Base-by-base conservation (phyloP, 176 grass and related monocot genomes). In the Oryza australiensis region DNA sequence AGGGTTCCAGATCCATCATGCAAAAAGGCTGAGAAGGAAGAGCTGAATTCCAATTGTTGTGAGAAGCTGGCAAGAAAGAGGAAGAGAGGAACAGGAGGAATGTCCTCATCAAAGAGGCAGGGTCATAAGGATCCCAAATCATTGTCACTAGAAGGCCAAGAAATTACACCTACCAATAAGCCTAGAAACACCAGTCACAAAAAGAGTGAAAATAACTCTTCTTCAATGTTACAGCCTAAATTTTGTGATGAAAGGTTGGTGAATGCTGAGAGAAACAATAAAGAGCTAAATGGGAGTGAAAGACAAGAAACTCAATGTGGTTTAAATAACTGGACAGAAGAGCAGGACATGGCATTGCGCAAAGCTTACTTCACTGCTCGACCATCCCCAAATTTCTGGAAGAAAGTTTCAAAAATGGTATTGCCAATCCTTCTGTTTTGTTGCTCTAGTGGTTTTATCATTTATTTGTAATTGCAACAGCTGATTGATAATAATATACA, bases 361-460 rank as follows among this genome's bases (percentile, higher is more conserved):
- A 83, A 82, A 79, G 92, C 92, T 42, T 98, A 86, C 69, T 89
- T 98, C 62, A 72, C 28, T 69, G 90, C 88, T 37, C 86, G 84
- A 63, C 95, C 95, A 66, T 94, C 95, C 9, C 95, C 92, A 28
- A 90, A 93, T 94, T 98, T 98, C 79, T 98, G 95, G 92, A 98
- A 94, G 88, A 94, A 81, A 80, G 88, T 98, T 27, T 92, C 92
- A 70, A 98, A 89, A 89, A 91, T 98, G 95, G 95, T 94, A 98
- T 65, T 62, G 29, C 27, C n/a, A 38, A 62, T 89, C 33, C 41
- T 75, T 75, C 28, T 1, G 4, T 74, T 80, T 80, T 62, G 24
- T 62, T 83, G 8, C 14, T 77, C 81, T 22, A 70, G 28, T 33
- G 53, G 12, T 85, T 79, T 22, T 5, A 9, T 68, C 59, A 18